phyloP scores from a whole-genome alignment of 192 early-diverging fungal species.

The Thamnidium elegans region DNA sequence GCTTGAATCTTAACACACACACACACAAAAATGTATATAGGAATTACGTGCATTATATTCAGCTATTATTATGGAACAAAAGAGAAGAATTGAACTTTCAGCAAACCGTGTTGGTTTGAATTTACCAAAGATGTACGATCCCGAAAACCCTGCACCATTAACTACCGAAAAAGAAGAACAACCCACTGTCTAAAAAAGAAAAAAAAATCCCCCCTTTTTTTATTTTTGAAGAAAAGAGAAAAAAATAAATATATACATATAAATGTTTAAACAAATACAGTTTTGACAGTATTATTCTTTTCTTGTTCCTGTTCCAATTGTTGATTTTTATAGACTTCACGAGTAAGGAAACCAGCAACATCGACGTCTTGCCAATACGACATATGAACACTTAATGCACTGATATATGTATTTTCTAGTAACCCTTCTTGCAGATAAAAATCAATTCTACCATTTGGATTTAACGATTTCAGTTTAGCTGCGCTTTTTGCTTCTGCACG shows the following conservation, averaged over 20 bases:
- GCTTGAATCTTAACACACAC: neutral
- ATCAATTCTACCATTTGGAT: slow-evolving; percentile 49
- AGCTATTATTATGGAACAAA: slow-evolving; percentile 34
- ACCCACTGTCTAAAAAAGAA: neutral
- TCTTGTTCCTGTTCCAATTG: neutral
- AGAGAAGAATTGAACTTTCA: slow-evolving; percentile 33
- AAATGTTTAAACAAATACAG: too few species aligned
- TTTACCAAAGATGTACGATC: slow-evolving; percentile 30
- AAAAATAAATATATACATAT: too few species aligned
- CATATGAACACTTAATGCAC: slow-evolving; percentile 40
- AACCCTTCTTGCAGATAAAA: slow-evolving; percentile 51
- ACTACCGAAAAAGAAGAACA: neutral
- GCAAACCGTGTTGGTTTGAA: slow-evolving; percentile 37
- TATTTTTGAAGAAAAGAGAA: too few species aligned
- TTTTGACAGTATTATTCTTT: too few species aligned
- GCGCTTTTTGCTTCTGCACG: slow-evolving; percentile 29
- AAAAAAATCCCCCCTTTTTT: too few species aligned
- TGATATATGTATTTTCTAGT: slow-evolving; percentile 45
- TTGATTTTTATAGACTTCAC: slow-evolving; percentile 23
- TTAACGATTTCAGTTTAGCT: slow-evolving; percentile 41
- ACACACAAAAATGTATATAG: slow-evolving; percentile 6
- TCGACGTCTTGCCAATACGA: slow-evolving; percentile 37
- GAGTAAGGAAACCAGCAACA: slow-evolving; percentile 32
- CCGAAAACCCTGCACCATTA: slow-evolving; percentile 19
- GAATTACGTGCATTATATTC: slow-evolving; percentile 28